These are phyloP conservation scores for Scedosporium dehoogii DNA, from an alignment of 2,329 filamentous ascomycete genomes.

Conservation along the genomic window DNA sequence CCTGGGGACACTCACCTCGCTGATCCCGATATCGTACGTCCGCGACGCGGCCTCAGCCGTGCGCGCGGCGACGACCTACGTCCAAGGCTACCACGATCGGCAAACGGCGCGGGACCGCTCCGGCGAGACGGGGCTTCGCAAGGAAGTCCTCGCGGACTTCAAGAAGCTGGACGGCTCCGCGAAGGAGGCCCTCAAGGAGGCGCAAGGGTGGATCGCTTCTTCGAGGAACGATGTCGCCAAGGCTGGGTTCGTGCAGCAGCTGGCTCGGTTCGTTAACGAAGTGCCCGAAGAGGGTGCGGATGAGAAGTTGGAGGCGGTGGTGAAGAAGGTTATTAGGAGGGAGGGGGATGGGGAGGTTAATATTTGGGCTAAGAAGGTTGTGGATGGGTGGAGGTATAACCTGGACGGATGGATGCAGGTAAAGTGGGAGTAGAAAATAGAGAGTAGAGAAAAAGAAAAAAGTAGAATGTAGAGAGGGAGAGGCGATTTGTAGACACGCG, in stretches of 20 bases:
- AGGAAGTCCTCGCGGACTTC: constrained; percentile 23
- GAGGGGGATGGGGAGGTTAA: constrained; percentile 6
- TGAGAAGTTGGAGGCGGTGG: constrained; percentile 65
- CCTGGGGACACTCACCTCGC: constrained; percentile 13
- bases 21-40: constrained; percentile 26
- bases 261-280: constrained; percentile 41
- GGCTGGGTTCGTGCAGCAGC: constrained; percentile 16
- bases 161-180: constrained; percentile 23
- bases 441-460: neutral
- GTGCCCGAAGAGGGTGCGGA: constrained; percentile 72
- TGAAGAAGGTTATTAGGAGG: constrained; percentile 52
- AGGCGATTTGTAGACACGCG: neutral
- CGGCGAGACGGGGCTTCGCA: constrained; percentile 19
- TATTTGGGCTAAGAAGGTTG: constrained; percentile 12
- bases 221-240: constrained; percentile 20
- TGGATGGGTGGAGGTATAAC: constrained; percentile 15
- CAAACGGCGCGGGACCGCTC: constrained; percentile 23
- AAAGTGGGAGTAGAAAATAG: constrained; percentile 13
- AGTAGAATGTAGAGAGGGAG: neutral
- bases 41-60: constrained; percentile 27
- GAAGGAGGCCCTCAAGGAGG: constrained; percentile 21
- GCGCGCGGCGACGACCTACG: constrained; percentile 21
- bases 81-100: constrained; percentile 24
- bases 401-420: constrained; percentile 17
- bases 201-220: constrained; percentile 18